phyloP scores from a whole-genome alignment of 1,139 yeast genomes.

The Pichia norvegensis region DNA sequence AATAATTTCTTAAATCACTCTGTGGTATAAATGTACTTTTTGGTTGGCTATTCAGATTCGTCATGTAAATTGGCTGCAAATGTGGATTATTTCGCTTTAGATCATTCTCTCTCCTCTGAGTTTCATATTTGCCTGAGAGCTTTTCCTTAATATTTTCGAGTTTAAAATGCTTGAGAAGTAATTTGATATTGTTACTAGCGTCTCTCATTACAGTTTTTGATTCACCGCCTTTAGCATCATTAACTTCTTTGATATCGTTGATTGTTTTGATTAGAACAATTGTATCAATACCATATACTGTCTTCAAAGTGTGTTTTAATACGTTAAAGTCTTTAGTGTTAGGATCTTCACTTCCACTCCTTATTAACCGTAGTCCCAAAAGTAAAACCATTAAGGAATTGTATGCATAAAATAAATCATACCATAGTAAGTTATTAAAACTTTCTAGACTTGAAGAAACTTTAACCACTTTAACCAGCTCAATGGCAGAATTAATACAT shows the following conservation, averaged over 20 bases:
- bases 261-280: constrained; percentile 24
- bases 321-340: constrained; percentile 5
- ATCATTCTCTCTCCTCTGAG: neutral
- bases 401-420: constrained; percentile 31
- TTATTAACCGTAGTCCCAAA: constrained; percentile 26
- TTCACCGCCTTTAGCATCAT: constrained; percentile 7
- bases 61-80: neutral
- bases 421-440: constrained; percentile 29
- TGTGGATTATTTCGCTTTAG: neutral
- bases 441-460: constrained; percentile 19
- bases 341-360: constrained; percentile 7
- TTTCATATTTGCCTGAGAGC: neutral
- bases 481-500: constrained; percentile 29
- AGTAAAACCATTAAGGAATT: constrained; percentile 28
- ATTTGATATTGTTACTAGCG: constrained; percentile 14
- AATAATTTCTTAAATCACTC: neutral
- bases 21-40: neutral
- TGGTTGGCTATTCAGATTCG: neutral
- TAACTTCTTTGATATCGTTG: constrained; percentile 19
- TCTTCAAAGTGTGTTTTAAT: constrained; percentile 15
- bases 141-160: neutral
- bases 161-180: constrained; percentile 13
- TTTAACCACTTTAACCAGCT: constrained; percentile 24
- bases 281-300: constrained; percentile 19
- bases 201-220: constrained; percentile 13